Evolutionary conservation across 139 green algal genomes (phyloP), one percentile per base, ranked within the genome.

Genomic region (Zygnema circumcarinatum): DNA sequence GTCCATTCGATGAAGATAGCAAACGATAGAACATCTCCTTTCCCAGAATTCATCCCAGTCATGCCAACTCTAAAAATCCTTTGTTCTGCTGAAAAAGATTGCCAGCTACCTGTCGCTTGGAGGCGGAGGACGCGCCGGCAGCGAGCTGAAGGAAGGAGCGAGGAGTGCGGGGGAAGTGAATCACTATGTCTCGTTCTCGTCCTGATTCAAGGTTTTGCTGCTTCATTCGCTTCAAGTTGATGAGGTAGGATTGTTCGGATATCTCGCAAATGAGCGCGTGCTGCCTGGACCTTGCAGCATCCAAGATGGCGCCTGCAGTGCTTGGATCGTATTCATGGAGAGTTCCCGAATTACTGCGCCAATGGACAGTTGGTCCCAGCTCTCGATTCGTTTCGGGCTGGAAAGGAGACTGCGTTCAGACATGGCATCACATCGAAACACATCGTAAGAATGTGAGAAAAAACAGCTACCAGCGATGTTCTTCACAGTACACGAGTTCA

Each of bases 221-320:
- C 79, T 36, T 39, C 79, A 86, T 86, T 67, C 22, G 11, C n/a
- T 21, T 16, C 79, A 86, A 67, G n/a, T 85, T 38, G 21, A 85
- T 78, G 20, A 11, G 56, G n/a, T 86, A 86, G 11, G 16, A 38
- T 39, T 78, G 69, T 16, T 62, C 47, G 47, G 7, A 25, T 25
- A 62, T 16, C 16, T 62, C 16, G 47, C 47, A 62, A 62, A 16
- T 62, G 16, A 62, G 16, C 7, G 7, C 7, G 16, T 62, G 47
- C 16, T 62, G 47, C 16, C 47, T 7, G 16, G 47, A 62, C 47
- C 47, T 16, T 7, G 38, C 76, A 25, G 76, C 76, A 62, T 29
- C 33, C 47, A 84, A 31, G 36, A 84, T 67, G 76, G 76, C 76
- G 3, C 29, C 33, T 38, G 76, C 7, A n/a, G 76, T 84, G 21